These are phyloP conservation scores for Cryptococcus sp. DNA, from an alignment of 1,284 basidiomycete species.

Conservation along the genomic window DNA sequence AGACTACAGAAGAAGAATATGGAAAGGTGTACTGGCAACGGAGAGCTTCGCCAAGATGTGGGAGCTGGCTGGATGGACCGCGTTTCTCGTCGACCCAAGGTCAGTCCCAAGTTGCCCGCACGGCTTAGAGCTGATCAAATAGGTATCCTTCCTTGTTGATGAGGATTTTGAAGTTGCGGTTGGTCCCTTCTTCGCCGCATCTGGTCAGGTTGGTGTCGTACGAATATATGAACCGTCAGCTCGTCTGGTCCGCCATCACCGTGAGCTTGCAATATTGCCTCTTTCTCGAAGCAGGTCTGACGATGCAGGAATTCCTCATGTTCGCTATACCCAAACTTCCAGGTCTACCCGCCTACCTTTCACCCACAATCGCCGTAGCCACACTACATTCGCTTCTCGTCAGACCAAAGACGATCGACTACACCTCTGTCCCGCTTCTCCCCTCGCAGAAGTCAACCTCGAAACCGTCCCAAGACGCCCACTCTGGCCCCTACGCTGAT, in stretches of 20 bases:
- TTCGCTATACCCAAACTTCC: constrained; percentile 84
- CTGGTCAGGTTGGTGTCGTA: constrained; percentile 85
- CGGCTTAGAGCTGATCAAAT: neutral
- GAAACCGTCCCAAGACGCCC: constrained; percentile 8
- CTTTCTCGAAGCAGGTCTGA: neutral
- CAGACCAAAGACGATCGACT: constrained; percentile 25
- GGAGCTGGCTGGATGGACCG: constrained; percentile 68
- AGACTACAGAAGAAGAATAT: constrained; percentile 66
- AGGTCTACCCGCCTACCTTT: constrained; percentile 52
- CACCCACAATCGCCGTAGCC: constrained; percentile 50
- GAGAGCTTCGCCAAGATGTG: constrained; percentile 61
- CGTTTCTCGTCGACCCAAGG: constrained; percentile 83
- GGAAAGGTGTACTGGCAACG: constrained; percentile 62
- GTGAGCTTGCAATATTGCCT: constrained; percentile 50
- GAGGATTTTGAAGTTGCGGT: constrained; percentile 68
- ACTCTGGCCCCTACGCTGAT: constrained; percentile 37
- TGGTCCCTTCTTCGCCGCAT: constrained; percentile 67
- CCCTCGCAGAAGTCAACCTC: constrained; percentile 6
- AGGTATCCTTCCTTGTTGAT: constrained; percentile 85
- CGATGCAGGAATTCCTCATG: constrained; percentile 88
- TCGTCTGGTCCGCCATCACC: constrained; percentile 98
- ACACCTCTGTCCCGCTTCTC: constrained; percentile 19
- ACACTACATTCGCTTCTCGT: constrained; percentile 22
- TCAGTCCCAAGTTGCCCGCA: constrained; percentile 43
- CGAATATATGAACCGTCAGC: constrained; percentile 98